A percentile compares a stretch with the other conserved stretches of the same genome.
phyloP scores from a whole-genome alignment of 108 stramenopile species.

The Thalassiosira profunda region DNA sequence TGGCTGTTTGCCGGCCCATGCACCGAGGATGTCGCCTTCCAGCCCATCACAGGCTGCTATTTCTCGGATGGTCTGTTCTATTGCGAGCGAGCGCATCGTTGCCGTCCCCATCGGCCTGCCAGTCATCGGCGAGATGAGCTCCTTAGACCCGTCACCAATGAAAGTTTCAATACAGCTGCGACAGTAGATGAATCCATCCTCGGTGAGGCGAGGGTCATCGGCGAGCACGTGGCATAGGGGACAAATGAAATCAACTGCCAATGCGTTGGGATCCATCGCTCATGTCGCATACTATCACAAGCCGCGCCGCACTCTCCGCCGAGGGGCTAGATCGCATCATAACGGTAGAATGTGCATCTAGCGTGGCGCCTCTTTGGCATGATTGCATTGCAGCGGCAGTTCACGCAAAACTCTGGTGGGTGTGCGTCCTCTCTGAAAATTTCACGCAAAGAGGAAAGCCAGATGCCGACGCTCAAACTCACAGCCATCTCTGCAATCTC shows the following conservation, averaged over 20 bases:
- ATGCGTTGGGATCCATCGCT: conserved; percentile 10
- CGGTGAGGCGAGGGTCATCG: background rate
- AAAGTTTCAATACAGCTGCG: conserved; percentile 14
- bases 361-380: too few relatives aligned
- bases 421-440: conserved; percentile 1
- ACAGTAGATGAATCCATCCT: background rate
- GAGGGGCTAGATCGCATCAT: too few relatives aligned
- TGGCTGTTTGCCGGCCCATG: background rate
- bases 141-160: background rate
- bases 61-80: background rate
- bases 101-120: conserved; percentile 1
- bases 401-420: background rate
- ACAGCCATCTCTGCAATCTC: background rate
- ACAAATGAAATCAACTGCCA: conserved; percentile 23
- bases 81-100: background rate
- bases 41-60: conserved; percentile 6
- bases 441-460: background rate
- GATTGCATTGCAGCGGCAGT: background rate
- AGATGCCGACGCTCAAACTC: background rate
- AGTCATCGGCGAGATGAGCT: conserved; percentile 25
- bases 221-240: conserved; percentile 15
- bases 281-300: too few relatives aligned
- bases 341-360: too few relatives aligned
- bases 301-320: background rate
- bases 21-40: background rate